Evolutionary conservation across 2,329 filamentous ascomycete genomes (phyloP), one percentile per base, ranked within the genome.

Genomic region (Scopulariopsis brevicaulis): DNA sequence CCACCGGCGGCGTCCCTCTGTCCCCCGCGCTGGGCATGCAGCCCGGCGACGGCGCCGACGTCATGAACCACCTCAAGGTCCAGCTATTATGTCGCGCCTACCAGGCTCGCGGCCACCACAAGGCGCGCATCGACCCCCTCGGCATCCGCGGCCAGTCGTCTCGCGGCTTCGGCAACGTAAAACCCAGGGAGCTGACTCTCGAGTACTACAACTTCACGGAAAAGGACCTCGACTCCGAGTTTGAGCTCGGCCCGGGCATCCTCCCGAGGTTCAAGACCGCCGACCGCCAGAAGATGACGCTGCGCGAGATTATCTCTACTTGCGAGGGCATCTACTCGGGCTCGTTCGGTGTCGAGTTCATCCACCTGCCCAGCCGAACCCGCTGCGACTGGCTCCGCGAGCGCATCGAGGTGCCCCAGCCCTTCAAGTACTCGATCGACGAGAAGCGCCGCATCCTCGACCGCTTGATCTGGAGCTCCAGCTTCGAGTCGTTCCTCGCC

Each of bases 371-470:
- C 59, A 93, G 99, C 72, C 84, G 94, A 68, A 90, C 93, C 70
- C 94, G 96, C 74, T 99, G 94, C 77, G 94, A 99, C 76, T 99
- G 94, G 94, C 85, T 99, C 62, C 86, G 94, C 67, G 89, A 96
- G 75, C 90, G 94, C 62, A 82, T 97, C 66, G 94, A 99, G 77
- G 87, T 97, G 56, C 93, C 93, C 53, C 83, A 87, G 66, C 91
- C 94, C 14, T 99, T 96, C 83, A 95, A 95, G 74, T 97, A 96
- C 79, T 95, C 90, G 1, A 87, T 96, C 60, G 94, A 97, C 68
- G 94, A 99, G 81, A 99, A 99, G 84, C 89, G 94, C 69, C 86
- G 94, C 64, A 96, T 99, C 65, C 82, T 99, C 64, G 94, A 99
- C 76, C 90, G 94, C 69, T 80, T 99, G 63, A 99, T 99, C 73